Percentiles rank a stretch among this genome's conserved stretches.
Conservation (phyloP, 495 filamentous ascomycete species). For the Echria macrotheca region DNA sequence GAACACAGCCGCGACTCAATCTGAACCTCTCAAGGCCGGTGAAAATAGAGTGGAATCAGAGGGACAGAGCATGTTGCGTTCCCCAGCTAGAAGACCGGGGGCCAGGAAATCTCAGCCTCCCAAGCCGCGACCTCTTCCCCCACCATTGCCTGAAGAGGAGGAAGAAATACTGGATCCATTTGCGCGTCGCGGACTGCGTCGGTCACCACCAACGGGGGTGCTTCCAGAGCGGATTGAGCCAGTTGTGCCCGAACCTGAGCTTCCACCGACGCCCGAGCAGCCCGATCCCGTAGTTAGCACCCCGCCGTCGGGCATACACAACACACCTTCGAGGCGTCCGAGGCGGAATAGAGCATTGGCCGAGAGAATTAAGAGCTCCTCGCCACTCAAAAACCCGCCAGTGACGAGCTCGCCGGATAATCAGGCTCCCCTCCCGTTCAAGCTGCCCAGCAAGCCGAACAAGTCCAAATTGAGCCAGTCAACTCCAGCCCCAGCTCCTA, state of each 20-base stretch:
- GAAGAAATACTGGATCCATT: constrained; percentile 43
- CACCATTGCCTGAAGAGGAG: constrained; percentile 34
- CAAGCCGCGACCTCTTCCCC: constrained; percentile 34
- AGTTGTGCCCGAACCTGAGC: constrained; percentile 52
- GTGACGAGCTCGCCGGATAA: background rate
- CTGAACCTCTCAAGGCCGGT: too few relatives aligned
- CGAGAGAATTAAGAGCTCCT: constrained; percentile 37
- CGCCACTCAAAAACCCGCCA: constrained; percentile 40
- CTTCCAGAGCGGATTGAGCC: constrained; percentile 31
- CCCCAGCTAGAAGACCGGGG: constrained; percentile 21
- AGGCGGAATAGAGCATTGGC: constrained; percentile 35
- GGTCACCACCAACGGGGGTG: constrained; percentile 33
- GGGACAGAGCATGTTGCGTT: constrained; percentile 30
- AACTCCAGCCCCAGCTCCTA: background rate
- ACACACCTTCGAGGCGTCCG: constrained; percentile 43
- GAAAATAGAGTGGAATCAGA: too few relatives aligned
- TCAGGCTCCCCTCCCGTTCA: background rate
- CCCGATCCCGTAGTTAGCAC: constrained; percentile 48
- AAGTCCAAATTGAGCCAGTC: background rate
- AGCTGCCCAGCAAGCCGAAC: constrained; percentile 6
- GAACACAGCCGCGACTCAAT: too few relatives aligned
- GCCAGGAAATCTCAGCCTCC: constrained; percentile 29
- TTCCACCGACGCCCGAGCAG: constrained; percentile 66
- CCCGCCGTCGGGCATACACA: constrained; percentile 49
- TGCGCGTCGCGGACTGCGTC: constrained; percentile 26